Evolutionary conservation across 2,329 filamentous ascomycete genomes (phyloP), one percentile per base, ranked within the genome.

Genomic region (Neonectria neomacrospora): DNA sequence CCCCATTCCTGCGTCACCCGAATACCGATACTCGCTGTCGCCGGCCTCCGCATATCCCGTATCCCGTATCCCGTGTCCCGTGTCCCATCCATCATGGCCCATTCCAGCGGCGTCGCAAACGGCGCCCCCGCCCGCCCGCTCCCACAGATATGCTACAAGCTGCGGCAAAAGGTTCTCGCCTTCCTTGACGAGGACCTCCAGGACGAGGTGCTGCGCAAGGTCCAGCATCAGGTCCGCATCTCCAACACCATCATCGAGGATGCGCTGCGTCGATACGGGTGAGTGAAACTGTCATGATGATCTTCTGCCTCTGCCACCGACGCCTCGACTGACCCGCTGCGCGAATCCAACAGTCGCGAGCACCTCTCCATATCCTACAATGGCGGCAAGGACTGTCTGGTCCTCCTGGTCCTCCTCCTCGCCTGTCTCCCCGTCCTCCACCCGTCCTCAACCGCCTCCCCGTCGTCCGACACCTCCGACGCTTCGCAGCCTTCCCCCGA

Each of bases 381-480:
- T 73, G 96, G 96, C 75, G 96, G 96, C 65, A 99, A 99, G 79
- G 96, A 98, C 84, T 98, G 95, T 74, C 90, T 98, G 18, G 94
- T 98, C 56, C 88, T 98, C 18, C 85, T 98, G 7, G 86, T 97
- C 73, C 84, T 98, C 68, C 93, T 97, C 75, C 89, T 98, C 69
- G 90, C 91, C 65, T 85, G 82, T 69, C 81, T 86, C 57, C 80
- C 85, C 20, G 74, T 77, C 18, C 74, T 75, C 64, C 75, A 75
- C 58, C 72, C 79, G 18, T 68, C 71, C 9, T 65, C 69, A 28
- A 52, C 74, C 44, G 57, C 73, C 14, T 37, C 67, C 48, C n/a
- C 71, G n/a, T 39, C 75, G 14, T 67, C 65, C 65, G 41, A 54
- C 59, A 26, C 60, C 62, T 54, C 64, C 57, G 45, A 54, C 16